phyloP scores from a whole-genome alignment of 1,284 basidiomycete species.

The Cutaneotrichosporon sp. region DNA sequence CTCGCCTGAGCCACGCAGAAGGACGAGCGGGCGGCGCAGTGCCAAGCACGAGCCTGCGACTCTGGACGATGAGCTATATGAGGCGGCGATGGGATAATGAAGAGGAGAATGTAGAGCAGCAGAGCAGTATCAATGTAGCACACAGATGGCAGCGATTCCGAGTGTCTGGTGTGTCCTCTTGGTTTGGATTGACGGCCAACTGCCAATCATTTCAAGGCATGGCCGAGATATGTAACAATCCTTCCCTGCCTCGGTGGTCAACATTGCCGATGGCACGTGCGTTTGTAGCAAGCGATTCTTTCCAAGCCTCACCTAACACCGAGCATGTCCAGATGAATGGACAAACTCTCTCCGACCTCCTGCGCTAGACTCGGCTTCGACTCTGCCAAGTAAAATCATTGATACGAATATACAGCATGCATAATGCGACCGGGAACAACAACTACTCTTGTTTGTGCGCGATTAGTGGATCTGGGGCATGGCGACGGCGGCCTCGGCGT shows the following conservation, averaged over 20 bases:
- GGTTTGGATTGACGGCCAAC: background rate
- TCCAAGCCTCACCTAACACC: too few species aligned
- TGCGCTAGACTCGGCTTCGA: too few species aligned
- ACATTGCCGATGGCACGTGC: background rate
- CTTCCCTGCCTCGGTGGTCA: background rate
- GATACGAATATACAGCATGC: constrained; percentile 25
- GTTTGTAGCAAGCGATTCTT: background rate
- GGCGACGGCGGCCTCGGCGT: constrained; percentile 36
- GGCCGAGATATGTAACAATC: too few species aligned
- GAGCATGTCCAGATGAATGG: too few species aligned
- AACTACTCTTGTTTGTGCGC: constrained; percentile 12
- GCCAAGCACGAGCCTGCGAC: background rate
- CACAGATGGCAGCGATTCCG: background rate
- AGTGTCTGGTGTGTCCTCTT: background rate
- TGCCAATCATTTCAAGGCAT: background rate
- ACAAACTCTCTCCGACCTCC: too few species aligned
- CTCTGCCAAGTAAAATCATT: too few species aligned
- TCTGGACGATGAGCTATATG: constrained; percentile 11
- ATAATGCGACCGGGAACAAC: constrained; percentile 23
- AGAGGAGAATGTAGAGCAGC: background rate
- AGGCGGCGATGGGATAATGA: constrained; percentile 4
- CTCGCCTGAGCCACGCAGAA: background rate
- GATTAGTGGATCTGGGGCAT: constrained; percentile 50
- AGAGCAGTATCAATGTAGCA: background rate
- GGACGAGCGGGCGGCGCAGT: background rate